Conservation (phyloP, 352 stramenopile genomes). For the Phytophthora europaea region DNA sequence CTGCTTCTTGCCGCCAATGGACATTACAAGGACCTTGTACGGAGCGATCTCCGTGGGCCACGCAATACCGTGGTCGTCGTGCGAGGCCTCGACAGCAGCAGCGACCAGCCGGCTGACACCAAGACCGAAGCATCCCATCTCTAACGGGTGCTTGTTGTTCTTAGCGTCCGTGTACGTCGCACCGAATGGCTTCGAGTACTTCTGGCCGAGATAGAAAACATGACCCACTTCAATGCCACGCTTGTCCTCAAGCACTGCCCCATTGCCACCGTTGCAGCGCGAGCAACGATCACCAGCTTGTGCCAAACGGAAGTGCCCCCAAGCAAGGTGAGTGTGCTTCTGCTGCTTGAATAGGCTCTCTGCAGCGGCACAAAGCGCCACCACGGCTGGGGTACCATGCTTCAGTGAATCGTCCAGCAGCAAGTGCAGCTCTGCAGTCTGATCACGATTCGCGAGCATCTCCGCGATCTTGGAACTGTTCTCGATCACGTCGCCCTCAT, state of each 20-base stretch:
- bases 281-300: slow-evolving; percentile 74
- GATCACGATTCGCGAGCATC: slow-evolving; percentile 23
- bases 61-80: slow-evolving; percentile 82
- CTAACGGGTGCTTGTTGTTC: slow-evolving; percentile 68
- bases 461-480: slow-evolving; percentile 31
- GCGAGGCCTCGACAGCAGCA: slow-evolving; percentile 81
- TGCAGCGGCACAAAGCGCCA: slow-evolving; percentile 29
- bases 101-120: slow-evolving; percentile 86
- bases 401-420: slow-evolving; percentile 81
- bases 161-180: slow-evolving; percentile 65
- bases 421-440: slow-evolving; percentile 46
- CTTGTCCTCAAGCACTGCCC: slow-evolving; percentile 65
- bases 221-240: slow-evolving; percentile 91
- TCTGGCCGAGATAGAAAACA: slow-evolving; percentile 91
- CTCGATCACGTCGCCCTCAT: slow-evolving; percentile 62
- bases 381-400: slow-evolving; percentile 28
- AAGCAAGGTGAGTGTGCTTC: slow-evolving; percentile 21
- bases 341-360: slow-evolving; percentile 27
- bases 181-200: slow-evolving; percentile 89
- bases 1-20: slow-evolving; percentile 66
- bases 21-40: slow-evolving; percentile 85
- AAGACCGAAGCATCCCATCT: slow-evolving; percentile 93
- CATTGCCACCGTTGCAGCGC: slow-evolving; percentile 45
- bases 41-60: slow-evolving; percentile 87
- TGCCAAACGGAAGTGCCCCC: slow-evolving; percentile 74